phyloP scores from a whole-genome alignment of 768 basidiomycete genomes.

The Tephrocybe sp. region DNA sequence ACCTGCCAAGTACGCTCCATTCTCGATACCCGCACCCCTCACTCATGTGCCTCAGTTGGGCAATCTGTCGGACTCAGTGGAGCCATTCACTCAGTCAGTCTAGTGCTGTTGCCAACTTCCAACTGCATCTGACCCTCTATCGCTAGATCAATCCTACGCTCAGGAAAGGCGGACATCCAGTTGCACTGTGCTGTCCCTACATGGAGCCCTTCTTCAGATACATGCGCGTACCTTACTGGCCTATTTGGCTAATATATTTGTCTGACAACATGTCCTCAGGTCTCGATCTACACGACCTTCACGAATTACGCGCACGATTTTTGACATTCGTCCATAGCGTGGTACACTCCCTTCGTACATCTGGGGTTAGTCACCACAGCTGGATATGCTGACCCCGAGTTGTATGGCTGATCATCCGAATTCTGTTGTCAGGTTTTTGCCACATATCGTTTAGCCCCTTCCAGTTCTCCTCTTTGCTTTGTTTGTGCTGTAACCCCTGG shows the following conservation, averaged over 20 bases:
- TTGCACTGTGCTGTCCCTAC: slow-evolving; percentile 70
- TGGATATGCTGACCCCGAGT: slow-evolving; percentile 1
- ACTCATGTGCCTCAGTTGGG: slow-evolving; percentile 38
- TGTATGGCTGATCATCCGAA: neutral
- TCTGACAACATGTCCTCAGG: slow-evolving; percentile 30
- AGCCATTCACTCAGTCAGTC: slow-evolving; percentile 60
- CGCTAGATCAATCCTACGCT: slow-evolving; percentile 46
- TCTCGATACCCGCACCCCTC: neutral
- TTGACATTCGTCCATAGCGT: slow-evolving; percentile 66
- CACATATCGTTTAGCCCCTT: slow-evolving; percentile 63
- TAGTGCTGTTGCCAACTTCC: neutral
- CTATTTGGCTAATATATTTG: neutral
- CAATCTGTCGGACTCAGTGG: slow-evolving; percentile 55
- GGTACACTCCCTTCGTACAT: slow-evolving; percentile 55
- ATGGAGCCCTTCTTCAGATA: slow-evolving; percentile 57
- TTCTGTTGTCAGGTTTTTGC: slow-evolving; percentile 48
- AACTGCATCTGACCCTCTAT: neutral
- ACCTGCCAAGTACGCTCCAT: slow-evolving; percentile 35
- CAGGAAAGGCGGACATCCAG: slow-evolving; percentile 47
- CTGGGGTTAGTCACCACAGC: slow-evolving; percentile 52
- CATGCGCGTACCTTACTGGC: too few relatives aligned
- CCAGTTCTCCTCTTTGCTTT: slow-evolving; percentile 58
- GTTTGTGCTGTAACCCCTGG: slow-evolving; percentile 53
- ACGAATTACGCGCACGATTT: slow-evolving; percentile 61
- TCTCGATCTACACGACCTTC: slow-evolving; percentile 67